A percentile compares a stretch with the other conserved stretches of the same genome.
Evolutionary conservation across 768 basidiomycete genomes (phyloP).

Genomic region (Termitomyces sp.): DNA sequence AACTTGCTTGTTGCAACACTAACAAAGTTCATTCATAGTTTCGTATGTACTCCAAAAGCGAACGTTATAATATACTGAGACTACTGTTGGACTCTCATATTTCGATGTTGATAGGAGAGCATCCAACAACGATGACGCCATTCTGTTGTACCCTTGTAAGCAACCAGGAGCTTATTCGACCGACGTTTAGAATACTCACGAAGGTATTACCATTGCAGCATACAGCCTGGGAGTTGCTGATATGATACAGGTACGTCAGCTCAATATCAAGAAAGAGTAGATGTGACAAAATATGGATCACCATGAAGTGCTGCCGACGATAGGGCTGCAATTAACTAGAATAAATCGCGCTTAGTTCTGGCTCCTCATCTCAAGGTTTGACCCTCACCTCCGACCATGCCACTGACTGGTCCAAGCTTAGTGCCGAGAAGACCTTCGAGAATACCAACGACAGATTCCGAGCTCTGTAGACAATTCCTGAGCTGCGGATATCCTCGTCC

Average conservation of each 20-base stretch:
- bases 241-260: not conserved
- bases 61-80: not conserved
- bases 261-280: not conserved
- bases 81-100: not conserved
- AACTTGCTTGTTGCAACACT: not conserved
- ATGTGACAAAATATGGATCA: not conserved
- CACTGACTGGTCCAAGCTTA: not conserved
- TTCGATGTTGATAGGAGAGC: conserved; percentile 16
- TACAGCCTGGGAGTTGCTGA: conserved; percentile 13
- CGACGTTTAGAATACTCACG: conserved; percentile 5
- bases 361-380: not conserved
- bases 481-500: not conserved
- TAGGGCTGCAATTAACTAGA: conserved; percentile 14
- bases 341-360: not conserved
- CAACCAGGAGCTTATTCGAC: too few relatives aligned
- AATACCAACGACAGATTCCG: not conserved
- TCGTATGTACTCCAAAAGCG: not conserved
- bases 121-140: conserved; percentile 13
- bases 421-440: conserved; percentile 12
- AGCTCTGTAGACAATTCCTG: not conserved
- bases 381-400: conserved; percentile 10
- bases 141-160: conserved; percentile 2
- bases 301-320: conserved; percentile 7
- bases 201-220: conserved; percentile 18
- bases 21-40: not conserved